Evolutionary conservation across 495 filamentous ascomycete genomes (phyloP), one percentile per base, ranked within the genome.

Genomic region (Oidiodendron maius): DNA sequence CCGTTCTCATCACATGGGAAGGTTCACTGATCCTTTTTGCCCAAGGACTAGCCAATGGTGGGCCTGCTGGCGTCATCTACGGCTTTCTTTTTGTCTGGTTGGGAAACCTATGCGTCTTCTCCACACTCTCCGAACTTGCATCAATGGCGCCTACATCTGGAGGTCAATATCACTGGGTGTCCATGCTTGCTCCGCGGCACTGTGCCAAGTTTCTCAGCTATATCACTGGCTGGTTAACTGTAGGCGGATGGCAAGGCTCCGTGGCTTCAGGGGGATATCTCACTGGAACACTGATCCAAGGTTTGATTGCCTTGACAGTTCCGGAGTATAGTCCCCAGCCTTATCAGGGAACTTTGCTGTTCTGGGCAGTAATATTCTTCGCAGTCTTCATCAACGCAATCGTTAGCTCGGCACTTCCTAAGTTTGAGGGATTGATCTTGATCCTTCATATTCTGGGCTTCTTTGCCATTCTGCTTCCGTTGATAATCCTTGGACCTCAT

Each of bases 221-320:
- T 1, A 66, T 66, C 34, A 60, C 66, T 1, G 69, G 77, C 10
- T 85, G 81, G 81, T 63, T 84, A 18, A 75, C 69, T 23, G 72
- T 75, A 3, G 71, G 74, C 25, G 80, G 77, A 6, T 84, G 81
- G 80, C 76, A 82, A 61, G 74, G 74, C 16, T 66, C 71, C 3
- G 72, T 75, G 11, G 75, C 80, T 1, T 66, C 73, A 1, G 64
- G 71, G 15, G 72, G 69, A 35, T 71, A 63, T 48, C 60, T 75
- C 15, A 58, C 46, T 51, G 69, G 60, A 4, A 71, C 61, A 18
- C 54, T 70, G 46, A 73, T 76, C 35, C 61, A 72, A 48, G 70
- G 69, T 28, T 61, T 77, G 40, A 54, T 74, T 39, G 56, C 71
- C 9, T 52, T 78, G 10, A 65, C 63, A 34, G 30, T 75, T 39